Conservation (phyloP, 495 filamentous ascomycete genomes). For the Penicillium dipodomyicola region DNA sequence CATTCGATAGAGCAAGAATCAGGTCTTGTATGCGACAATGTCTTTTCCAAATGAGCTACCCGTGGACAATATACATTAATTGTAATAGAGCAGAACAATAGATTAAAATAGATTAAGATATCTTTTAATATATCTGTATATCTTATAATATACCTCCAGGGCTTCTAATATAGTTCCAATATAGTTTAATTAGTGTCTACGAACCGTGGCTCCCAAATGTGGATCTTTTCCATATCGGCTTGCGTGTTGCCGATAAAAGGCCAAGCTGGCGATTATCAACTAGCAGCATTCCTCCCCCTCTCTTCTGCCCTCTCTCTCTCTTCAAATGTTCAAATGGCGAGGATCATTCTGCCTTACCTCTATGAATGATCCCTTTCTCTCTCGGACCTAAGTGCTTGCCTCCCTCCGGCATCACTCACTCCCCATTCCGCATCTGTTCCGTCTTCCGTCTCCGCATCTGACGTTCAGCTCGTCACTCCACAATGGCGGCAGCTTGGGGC, state of each 20-base stretch:
- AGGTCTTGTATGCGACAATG: not conserved
- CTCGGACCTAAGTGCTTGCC: constrained; percentile 37
- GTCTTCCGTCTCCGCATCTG: constrained; percentile 11
- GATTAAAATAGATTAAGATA: too few species aligned
- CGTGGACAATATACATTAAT: too few species aligned
- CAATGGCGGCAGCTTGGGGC: constrained; percentile 36
- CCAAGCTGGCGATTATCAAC: constrained; percentile 43
- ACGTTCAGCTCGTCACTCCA: constrained; percentile 9
- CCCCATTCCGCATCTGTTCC: constrained; percentile 13
- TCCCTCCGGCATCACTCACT: constrained; percentile 22
- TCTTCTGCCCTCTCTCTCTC: constrained; percentile 10
- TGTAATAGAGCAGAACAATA: not conserved
- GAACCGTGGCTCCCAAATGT: constrained; percentile 9
- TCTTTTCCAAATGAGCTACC: not conserved
- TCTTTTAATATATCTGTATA: too few species aligned
- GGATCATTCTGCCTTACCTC: constrained; percentile 1
- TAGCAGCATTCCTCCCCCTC: constrained; percentile 16
- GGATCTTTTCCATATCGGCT: constrained; percentile 21
- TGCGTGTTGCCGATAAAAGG: constrained; percentile 38
- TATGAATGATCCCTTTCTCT: constrained; percentile 13
- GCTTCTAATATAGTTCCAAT: not conserved
- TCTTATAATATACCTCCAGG: too few species aligned
- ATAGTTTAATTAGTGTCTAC: not conserved
- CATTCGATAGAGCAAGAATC: not conserved
- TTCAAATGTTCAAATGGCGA: constrained; percentile 11